Base-by-base conservation (phyloP, 2,329 filamentous ascomycete species). In the Byssochlamys sp. region DNA sequence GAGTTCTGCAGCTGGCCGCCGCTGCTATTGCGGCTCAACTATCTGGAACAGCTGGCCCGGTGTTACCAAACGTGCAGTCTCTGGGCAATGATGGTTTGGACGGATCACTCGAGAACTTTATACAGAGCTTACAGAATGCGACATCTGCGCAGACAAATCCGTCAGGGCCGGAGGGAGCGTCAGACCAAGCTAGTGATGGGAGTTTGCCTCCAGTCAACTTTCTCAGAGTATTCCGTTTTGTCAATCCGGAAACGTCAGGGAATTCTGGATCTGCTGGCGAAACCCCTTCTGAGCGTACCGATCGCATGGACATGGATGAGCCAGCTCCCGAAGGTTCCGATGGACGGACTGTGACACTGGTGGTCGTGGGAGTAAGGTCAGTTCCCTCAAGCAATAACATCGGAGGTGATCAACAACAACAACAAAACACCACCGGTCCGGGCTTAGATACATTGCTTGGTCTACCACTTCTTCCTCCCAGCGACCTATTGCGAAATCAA, bases 331-430 rank as follows among this genome's bases (percentile, higher is more conserved):
- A 75, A 39, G 74, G 74, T 55, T 59, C 66, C 26, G 79, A 80
- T 57, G 81, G 81, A 52, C 78, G 85, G 25, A 85, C 85, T 71
- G 82, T 87, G 45, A 86, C 85, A 7, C 80, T 88, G 60, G 86
- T 88, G 50, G 85, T 88, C 55, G 85, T 88, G 48, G 85, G 85
- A 56, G 86, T 88, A 57, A 77, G 85, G 55, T 86, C 84, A 27
- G 84, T 87, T 58, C 83, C 81, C 31, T 79, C 83, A 24, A 76
- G 75, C 27, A 77, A 75, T 61, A 73, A 75, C 12, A 69, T 74
- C 26, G 73, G 74, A 24, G 64, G 69, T 53, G 77, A 78, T 55
- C 78, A 79, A 52, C 73, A 31, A 9, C 29, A 31, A 45, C 39
- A 45, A 45, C 39, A 72, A 49, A 75, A 64, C 67, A 76, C 67